Conservation (phyloP, 257 asterid genomes). For the Fraxinus cuspidata region DNA sequence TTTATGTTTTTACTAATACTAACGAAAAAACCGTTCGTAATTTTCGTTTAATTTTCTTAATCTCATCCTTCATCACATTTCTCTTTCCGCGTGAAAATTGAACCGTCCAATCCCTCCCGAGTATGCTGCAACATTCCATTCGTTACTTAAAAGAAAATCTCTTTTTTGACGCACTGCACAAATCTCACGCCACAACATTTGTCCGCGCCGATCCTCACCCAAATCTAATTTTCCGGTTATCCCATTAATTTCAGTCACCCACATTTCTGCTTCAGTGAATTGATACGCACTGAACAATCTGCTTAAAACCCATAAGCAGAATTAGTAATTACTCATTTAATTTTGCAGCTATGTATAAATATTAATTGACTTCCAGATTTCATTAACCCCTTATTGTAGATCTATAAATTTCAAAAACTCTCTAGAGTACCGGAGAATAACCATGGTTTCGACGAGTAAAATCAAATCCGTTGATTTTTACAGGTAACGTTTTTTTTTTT, state of each 20-base stretch:
- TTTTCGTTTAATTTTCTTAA: too few species aligned
- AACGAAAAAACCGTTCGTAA: background rate
- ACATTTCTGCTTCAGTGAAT: background rate
- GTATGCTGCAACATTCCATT: too few species aligned
- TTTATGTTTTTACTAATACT: too few species aligned
- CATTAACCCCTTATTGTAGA: background rate
- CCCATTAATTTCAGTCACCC: background rate
- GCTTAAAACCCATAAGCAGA: background rate
- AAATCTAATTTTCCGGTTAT: background rate
- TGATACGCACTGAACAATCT: background rate
- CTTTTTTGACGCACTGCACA: background rate
- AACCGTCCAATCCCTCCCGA: too few species aligned
- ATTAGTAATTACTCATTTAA: background rate
- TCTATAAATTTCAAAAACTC: background rate
- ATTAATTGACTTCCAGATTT: background rate
- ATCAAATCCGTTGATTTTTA: constrained; percentile 70
- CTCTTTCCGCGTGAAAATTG: too few species aligned
- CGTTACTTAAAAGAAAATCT: background rate
- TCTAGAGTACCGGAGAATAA: background rate
- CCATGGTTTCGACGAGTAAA: constrained; percentile 53
- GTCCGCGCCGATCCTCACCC: background rate
- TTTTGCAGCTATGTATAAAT: background rate
- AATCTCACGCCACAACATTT: background rate
- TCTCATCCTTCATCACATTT: too few species aligned
- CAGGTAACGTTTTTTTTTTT: constrained; percentile 32